phyloP scores from a whole-genome alignment of 805 yeast genomes.

The Ogataea corticis region DNA sequence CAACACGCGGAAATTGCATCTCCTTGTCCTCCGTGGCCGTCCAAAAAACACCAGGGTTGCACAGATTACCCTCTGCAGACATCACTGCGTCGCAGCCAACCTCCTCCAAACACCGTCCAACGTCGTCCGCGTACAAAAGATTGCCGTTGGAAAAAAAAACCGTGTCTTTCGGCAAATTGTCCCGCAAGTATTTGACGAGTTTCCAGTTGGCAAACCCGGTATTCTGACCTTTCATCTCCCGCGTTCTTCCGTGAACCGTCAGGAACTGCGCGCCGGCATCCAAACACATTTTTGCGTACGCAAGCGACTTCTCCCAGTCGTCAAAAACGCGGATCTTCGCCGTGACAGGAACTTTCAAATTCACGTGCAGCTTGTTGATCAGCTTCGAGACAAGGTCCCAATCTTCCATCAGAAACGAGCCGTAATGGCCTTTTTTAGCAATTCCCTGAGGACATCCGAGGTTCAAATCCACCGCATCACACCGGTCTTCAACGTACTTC shows the following conservation, averaged over 20 bases:
- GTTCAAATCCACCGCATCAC: constrained; percentile 95
- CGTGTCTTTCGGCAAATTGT: constrained; percentile 72
- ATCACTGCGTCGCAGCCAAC: constrained; percentile 86
- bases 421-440: constrained; percentile 92
- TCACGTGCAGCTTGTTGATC: constrained; percentile 70
- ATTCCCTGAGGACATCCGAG: constrained; percentile 99
- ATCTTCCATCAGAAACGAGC: constrained; percentile 95
- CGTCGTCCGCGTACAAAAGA: constrained; percentile 84
- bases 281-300: constrained; percentile 85
- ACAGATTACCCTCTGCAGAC: constrained; percentile 95
- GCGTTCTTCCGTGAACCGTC: constrained; percentile 91
- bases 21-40: constrained; percentile 51
- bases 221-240: constrained; percentile 96
- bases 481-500: constrained; percentile 68
- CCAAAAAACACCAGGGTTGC: constrained; percentile 91
- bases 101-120: constrained; percentile 62
- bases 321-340: constrained; percentile 92
- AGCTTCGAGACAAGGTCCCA: constrained; percentile 80
- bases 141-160: constrained; percentile 96
- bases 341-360: constrained; percentile 84
- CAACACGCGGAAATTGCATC: constrained; percentile 81
- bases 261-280: constrained; percentile 94
- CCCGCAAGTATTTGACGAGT: constrained; percentile 69
- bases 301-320: constrained; percentile 77
- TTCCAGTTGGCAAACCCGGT: constrained; percentile 97